phyloP scores from a whole-genome alignment of 106 monocot species.

The Vanilla planifolia region DNA sequence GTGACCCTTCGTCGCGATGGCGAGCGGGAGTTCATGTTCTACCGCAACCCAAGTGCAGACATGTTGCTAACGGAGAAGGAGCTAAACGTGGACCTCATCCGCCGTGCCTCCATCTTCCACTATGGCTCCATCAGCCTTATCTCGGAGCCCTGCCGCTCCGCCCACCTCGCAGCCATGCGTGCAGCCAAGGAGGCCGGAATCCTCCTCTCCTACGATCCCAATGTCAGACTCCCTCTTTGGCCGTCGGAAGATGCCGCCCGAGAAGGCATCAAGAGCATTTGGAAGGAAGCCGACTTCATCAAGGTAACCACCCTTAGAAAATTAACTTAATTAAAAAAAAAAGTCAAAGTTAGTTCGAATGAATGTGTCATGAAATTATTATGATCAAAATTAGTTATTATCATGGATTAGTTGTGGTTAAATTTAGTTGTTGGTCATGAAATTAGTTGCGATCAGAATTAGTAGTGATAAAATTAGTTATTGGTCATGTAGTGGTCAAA shows the following conservation, averaged over 20 bases:
- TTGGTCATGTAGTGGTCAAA: too few species aligned
- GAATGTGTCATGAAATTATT: too few species aligned
- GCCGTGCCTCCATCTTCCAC: slow-evolving; percentile 46
- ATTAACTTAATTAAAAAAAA: too few species aligned
- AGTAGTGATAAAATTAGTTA: too few species aligned
- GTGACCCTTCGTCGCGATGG: slow-evolving; percentile 14
- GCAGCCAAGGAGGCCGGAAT: slow-evolving; percentile 51
- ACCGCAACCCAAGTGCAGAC: slow-evolving; percentile 22
- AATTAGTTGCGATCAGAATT: too few species aligned
- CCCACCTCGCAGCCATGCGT: slow-evolving; percentile 57
- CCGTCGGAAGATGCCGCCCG: slow-evolving; percentile 47
- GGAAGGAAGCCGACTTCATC: slow-evolving; percentile 65
- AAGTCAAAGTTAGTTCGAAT: too few species aligned
- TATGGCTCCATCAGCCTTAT: slow-evolving; percentile 60
- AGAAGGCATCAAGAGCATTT: slow-evolving; percentile 44
- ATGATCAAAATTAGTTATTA: too few species aligned
- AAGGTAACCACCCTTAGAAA: slow-evolving; percentile 16
- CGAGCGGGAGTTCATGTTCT: slow-evolving; percentile 25
- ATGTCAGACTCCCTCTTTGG: slow-evolving; percentile 53
- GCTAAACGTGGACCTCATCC: slow-evolving; percentile 24
- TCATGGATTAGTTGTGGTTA: too few species aligned
- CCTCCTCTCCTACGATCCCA: slow-evolving; percentile 55
- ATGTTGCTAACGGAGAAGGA: slow-evolving; percentile 19
- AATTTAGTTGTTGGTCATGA: too few species aligned
- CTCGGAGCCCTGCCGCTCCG: slow-evolving; percentile 50